Conservation (phyloP, 1,284 basidiomycete species). For the Earliella scabrosa region DNA sequence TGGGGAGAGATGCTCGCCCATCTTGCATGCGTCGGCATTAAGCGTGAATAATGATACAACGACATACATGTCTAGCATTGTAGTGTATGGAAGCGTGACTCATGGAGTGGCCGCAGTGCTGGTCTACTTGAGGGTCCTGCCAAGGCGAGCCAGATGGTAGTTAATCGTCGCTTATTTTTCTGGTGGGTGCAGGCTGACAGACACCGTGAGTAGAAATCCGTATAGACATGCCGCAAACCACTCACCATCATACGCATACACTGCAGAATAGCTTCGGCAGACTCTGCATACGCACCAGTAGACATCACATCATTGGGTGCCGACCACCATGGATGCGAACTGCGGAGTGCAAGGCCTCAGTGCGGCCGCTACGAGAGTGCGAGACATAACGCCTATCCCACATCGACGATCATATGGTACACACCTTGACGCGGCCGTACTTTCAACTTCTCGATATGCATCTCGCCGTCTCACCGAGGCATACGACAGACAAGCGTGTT, state of each 20-base stretch:
- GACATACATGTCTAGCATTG: slow-evolving; percentile 6
- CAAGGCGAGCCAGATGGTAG: slow-evolving; percentile 81
- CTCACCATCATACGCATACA: slow-evolving; percentile 90
- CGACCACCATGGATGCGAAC: slow-evolving; percentile 87
- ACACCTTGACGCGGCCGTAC: slow-evolving; percentile 79
- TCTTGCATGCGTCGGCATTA: slow-evolving; percentile 8
- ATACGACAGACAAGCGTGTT: no score
- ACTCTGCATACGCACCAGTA: slow-evolving; percentile 62
- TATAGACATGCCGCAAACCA: slow-evolving; percentile 23
- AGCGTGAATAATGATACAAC: slow-evolving; percentile 12
- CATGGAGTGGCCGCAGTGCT: slow-evolving; percentile 19
- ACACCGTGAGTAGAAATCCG: not conserved
- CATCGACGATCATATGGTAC: slow-evolving; percentile 52
- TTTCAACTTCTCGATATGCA: slow-evolving; percentile 81
- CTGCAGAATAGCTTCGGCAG: slow-evolving; percentile 71
- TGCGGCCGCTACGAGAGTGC: slow-evolving; percentile 9
- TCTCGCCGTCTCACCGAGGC: slow-evolving; percentile 35
- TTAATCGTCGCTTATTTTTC: slow-evolving; percentile 74
- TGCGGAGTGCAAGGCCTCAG: slow-evolving; percentile 57
- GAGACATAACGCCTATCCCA: not conserved
- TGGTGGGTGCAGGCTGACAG: slow-evolving; percentile 64
- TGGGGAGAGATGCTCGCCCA: no score
- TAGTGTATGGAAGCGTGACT: not conserved
- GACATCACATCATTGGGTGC: slow-evolving; percentile 75
- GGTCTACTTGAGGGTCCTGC: slow-evolving; percentile 67